Conservation (phyloP, 2,329 filamentous ascomycete genomes). For the Periconia digitata region DNA sequence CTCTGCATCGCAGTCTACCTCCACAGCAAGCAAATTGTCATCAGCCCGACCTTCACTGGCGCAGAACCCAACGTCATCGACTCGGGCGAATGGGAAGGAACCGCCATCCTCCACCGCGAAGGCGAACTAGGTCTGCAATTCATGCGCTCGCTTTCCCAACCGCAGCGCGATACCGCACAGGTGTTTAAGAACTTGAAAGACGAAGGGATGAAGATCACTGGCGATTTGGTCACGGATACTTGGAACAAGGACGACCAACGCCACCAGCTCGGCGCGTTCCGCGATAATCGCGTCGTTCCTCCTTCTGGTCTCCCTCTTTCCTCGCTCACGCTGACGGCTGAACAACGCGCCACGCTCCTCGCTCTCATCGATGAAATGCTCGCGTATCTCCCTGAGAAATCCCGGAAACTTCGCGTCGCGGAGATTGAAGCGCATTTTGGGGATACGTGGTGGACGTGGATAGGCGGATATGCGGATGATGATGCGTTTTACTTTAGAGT, state of each 20-base stretch:
- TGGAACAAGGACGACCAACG: conserved; percentile 84
- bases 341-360: conserved; percentile 60
- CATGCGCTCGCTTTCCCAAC: conserved; percentile 63
- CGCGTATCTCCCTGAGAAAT: conserved; percentile 63
- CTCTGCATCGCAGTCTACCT: conserved; percentile 73
- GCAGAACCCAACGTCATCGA: conserved; percentile 79
- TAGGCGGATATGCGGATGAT: conserved; percentile 65
- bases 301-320: conserved; percentile 66
- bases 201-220: conserved; percentile 59
- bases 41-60: conserved; percentile 76
- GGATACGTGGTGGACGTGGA: conserved; percentile 83
- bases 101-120: conserved; percentile 66
- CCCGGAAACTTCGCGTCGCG: conserved; percentile 58
- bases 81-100: conserved; percentile 62
- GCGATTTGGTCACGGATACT: conserved; percentile 54
- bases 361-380: conserved; percentile 66
- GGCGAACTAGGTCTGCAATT: conserved; percentile 65
- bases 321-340: conserved; percentile 45
- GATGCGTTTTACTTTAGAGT: conserved; percentile 79
- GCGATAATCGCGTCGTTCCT: conserved; percentile 75
- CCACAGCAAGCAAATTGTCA: conserved; percentile 64
- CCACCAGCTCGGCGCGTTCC: conserved; percentile 75
- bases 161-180: conserved; percentile 55
- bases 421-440: conserved; percentile 58
- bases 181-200: conserved; percentile 64